Base-by-base conservation (phyloP, 768 basidiomycete genomes). In the Boletellus ananiceps region DNA sequence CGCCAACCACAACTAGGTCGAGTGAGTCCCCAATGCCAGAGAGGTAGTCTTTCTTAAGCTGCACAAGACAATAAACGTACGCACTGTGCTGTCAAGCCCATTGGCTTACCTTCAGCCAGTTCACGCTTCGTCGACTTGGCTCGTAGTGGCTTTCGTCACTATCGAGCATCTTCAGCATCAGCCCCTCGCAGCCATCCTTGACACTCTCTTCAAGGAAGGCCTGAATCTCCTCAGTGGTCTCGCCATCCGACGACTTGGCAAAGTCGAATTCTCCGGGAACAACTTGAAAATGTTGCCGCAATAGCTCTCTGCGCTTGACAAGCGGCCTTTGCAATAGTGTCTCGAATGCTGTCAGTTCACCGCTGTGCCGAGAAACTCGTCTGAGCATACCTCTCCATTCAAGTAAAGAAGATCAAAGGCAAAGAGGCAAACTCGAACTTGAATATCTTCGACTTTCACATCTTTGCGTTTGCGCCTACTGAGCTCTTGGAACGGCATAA, bases 131-230 rank as follows among this genome's bases (percentile, higher is more conserved):
- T 50, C 95, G 74, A 67, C 92, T 95, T 8, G 96, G 96, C 69
- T 97, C 94, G 63, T 99, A 99, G 60, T 80, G 90, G 66, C 93
- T 91, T 7, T 86, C 89, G 34, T 92, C 86, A 40, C 81, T 86
- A 36, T 95, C 91, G 15, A 99, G 73, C 93, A 96, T 95, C 74
- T 99, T 99, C 51, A 99, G 92, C 96, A 99, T 99, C 40, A 99
- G 79, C 9, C 96, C 96, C 67, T 99, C 96, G 65, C 96, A 98
- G 2, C 95, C 93, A 64, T 98, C 96, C 65, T 93, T 97, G 57
- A 99, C 91, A 66, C 90, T 93, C 57, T 93, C 89, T 64, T 98
- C 95, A 8, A 99, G 72, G 77, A 99, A 98, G 2, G 78, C 65
- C 63, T 96, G 93, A 40, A 99, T 97, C 60, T 96, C 94, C 19